These are phyloP conservation scores for Perilla frutescens DNA, from an alignment of 257 asterid genomes.

Conservation along the genomic window DNA sequence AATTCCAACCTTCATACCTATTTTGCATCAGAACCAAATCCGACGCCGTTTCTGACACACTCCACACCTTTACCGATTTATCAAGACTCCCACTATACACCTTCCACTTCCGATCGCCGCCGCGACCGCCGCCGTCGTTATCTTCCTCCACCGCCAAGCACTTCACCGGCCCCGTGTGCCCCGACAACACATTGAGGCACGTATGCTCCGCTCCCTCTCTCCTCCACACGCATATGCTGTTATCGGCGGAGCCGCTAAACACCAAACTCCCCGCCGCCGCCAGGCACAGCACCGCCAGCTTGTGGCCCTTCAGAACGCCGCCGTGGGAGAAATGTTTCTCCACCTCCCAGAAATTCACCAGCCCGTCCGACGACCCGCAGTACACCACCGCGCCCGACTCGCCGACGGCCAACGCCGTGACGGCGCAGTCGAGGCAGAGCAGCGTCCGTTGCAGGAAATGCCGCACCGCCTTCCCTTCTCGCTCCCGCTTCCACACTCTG, in stretches of 20 bases:
- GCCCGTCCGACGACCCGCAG: conserved; percentile 67
- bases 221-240: conserved; percentile 67
- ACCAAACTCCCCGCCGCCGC: conserved; percentile 55
- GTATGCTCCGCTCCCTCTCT: conserved; percentile 53
- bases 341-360: conserved; percentile 62
- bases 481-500: conserved; percentile 59
- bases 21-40: conserved; percentile 38
- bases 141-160: conserved; percentile 69
- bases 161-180: conserved; percentile 70
- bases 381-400: conserved; percentile 46
- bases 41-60: conserved; percentile 54
- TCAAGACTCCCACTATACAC: conserved; percentile 73
- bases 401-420: conserved; percentile 58
- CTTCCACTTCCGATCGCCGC: conserved; percentile 49
- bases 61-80: conserved; percentile 69
- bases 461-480: conserved; percentile 34
- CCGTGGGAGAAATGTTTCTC: conserved; percentile 49
- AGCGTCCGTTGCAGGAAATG: conserved; percentile 49
- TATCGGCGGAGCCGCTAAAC: conserved; percentile 67
- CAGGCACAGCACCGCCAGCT: conserved; percentile 65
- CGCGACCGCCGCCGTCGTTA: conserved; percentile 26
- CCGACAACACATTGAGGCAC: conserved; percentile 51
- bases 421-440: conserved; percentile 56
- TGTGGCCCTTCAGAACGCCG: conserved; percentile 64
- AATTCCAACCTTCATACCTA: conserved; percentile 14